Evolutionary conservation across 768 basidiomycete species (phyloP), one percentile per base, ranked within the genome.

Genomic region (Ramaria sp.): DNA sequence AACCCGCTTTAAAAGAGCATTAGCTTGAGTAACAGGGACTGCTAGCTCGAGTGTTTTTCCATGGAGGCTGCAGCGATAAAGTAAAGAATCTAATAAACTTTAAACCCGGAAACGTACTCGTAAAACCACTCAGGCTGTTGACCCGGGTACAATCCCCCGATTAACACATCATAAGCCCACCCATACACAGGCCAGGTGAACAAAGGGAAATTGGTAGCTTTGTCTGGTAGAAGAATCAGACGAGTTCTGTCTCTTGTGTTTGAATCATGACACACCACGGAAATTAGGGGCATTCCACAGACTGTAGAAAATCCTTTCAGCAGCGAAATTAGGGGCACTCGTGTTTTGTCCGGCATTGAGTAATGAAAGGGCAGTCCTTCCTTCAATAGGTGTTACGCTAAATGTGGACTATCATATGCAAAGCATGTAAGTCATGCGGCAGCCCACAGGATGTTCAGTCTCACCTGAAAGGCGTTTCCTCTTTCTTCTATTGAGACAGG

Each of bases 251-350:
- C 32, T 7, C 15, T 18, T 38, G 7, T 34, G 18, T 32, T 28
- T 27, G 25, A 15, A 9, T 10, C 44, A 18, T 43, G 25, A 34
- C 53, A 34, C 25, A 57, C 57, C 57, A 37, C 45, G 52, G 42
- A 57, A 57, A 48, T 57, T 57, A 25, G 57, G 57, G 7, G 53
- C 24, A 34, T 37, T 57, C 52, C 57, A 57, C 9, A 57, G 27
- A 9, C 32, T 43, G 30, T 54, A 57, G 53, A 57, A 57, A n/a
- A 53, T 48, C n/a, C 16, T 34, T 38, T 57, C 56, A 20, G 56
- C 34, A 22, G 55, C 32, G 12, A 36, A 39, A 52, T 57, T 57
- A 7, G 51, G 25, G 22, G 15, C 36, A 39, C 38, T 27, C 18
- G 20, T 15, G 37, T 54, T 42, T 24, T 43, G 25, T 3, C 56